Percentiles rank a stretch among this genome's conserved stretches.
Evolutionary conservation across 2,329 filamentous ascomycete species (phyloP).

Genomic region (Penicillium sp.): DNA sequence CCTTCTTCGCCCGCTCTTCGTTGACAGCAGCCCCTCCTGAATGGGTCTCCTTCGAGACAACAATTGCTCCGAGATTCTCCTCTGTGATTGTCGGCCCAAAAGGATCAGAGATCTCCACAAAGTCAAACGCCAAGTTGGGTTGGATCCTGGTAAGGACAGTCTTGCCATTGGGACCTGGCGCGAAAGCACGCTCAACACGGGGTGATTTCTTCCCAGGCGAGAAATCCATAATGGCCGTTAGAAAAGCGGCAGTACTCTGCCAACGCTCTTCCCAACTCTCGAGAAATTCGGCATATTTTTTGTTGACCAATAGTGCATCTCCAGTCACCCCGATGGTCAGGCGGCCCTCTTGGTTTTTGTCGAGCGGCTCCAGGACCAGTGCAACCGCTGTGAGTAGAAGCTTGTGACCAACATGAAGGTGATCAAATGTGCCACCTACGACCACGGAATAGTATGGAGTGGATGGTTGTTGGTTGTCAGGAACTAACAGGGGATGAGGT

Average conservation of each 20-base stretch:
- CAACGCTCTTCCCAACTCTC: conserved; percentile 78
- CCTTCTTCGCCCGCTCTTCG: conserved; percentile 70
- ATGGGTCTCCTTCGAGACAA: conserved; percentile 85
- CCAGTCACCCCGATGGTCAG: conserved; percentile 86
- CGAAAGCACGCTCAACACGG: conserved; percentile 32
- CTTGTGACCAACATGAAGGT: conserved; percentile 93
- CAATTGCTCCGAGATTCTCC: conserved; percentile 72
- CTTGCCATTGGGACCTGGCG: conserved; percentile 42
- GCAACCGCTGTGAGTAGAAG: conserved; percentile 86
- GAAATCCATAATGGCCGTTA: conserved; percentile 62
- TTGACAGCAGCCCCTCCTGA: conserved; percentile 84
- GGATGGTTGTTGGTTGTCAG: conserved; percentile 19
- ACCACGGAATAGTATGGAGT: conserved; percentile 62
- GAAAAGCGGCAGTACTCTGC: conserved; percentile 66
- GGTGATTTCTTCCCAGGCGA: conserved; percentile 41
- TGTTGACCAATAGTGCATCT: conserved; percentile 80
- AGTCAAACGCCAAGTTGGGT: conserved; percentile 66
- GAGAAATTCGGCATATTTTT: conserved; percentile 79
- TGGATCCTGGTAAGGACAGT: conserved; percentile 52
- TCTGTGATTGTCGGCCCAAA: conserved; percentile 90
- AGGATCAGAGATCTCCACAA: conserved; percentile 80
- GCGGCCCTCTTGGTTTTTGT: conserved; percentile 49
- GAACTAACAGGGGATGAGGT: conserved; percentile 22
- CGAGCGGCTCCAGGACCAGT: conserved; percentile 61
- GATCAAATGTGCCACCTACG: conserved; percentile 93